Conservation (phyloP, 164 flowering plant species). For the Tinospora cordifolia region DNA sequence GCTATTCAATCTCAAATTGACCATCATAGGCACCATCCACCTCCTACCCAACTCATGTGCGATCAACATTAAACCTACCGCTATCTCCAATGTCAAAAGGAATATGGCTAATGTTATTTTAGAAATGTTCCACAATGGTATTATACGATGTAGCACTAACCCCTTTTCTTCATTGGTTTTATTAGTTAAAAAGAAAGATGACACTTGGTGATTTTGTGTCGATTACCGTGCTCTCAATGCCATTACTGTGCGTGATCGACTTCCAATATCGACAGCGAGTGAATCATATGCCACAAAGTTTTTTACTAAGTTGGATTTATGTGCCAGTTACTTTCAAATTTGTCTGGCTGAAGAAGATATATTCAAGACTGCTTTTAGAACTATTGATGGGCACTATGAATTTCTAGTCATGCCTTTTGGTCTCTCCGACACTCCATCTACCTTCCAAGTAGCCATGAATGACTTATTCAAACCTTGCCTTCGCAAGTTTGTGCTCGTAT, state of each 20-base stretch:
- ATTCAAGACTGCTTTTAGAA: not conserved
- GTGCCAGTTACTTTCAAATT: not conserved
- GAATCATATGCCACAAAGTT: not conserved
- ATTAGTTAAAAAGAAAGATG: constrained; percentile 1
- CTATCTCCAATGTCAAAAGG: not conserved
- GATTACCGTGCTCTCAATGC: not conserved
- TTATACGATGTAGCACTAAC: not conserved
- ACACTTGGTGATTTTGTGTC: not conserved
- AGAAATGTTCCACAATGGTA: not conserved
- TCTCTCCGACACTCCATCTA: not conserved
- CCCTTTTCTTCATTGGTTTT: not conserved
- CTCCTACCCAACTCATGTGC: too few species aligned
- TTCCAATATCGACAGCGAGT: not conserved
- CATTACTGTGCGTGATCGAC: not conserved
- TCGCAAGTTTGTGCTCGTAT: not conserved
- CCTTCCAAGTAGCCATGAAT: not conserved
- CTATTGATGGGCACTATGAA: not conserved
- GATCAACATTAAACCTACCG: not conserved
- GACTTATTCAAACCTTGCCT: not conserved
- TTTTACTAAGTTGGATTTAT: not conserved
- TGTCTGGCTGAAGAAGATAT: not conserved
- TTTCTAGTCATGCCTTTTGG: constrained; percentile 4
- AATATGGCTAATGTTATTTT: not conserved
- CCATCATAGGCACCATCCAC: too few species aligned
- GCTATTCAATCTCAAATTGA: too few species aligned